Evolutionary conservation across 192 early-diverging fungal species (phyloP), one percentile per base, ranked within the genome.

Genomic region (Chytriomyces hyalinus): DNA sequence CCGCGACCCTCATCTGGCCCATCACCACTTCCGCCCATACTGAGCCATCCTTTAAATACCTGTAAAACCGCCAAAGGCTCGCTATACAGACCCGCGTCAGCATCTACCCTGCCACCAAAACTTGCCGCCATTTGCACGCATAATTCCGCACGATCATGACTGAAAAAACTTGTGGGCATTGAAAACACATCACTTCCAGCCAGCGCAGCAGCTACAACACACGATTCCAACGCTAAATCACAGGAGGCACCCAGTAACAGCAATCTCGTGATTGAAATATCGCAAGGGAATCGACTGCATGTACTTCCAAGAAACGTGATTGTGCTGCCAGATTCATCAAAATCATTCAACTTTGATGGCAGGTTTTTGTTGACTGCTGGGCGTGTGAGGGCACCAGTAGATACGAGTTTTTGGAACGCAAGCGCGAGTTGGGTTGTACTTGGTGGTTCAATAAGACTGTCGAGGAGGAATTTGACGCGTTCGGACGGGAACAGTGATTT

Each of bases 101-200:
- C 66, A 9, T 47, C 11, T 11, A 48, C 45, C 11, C 66, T 28
- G 20, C 13, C 44, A 13, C 66, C 66, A 22, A 67, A 67, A 11
- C 36, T 46, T 46, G 45, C 66, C 8, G 36, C 66, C 8, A 67
- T 28, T 17, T 46, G 66, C 22, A 67, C 46, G 44, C 66, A 46
- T 8, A 67, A 22, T 43, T 43, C 66, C 43, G 66, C 66, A 17
- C 66, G 36, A 22, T 67, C 44, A 22, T 67, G 66, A 15, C 24
- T 67, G 46, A 67, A 67, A 48, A 46, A 67, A 48, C 43, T 47
- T 15, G 45, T 67, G 24, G 66, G 66, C 66, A 67, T 67, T 10
- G 66, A 47, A 22, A 67, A 67, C 13, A 46, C 43, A 48, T 67
- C 26, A 15, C 17, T 46, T 28, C 20, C 8, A 44, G 66, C 20